Percentiles rank a stretch among this genome's conserved stretches.
Evolutionary conservation across 495 filamentous ascomycete genomes (phyloP).

Genomic region (Neurospora sp.): DNA sequence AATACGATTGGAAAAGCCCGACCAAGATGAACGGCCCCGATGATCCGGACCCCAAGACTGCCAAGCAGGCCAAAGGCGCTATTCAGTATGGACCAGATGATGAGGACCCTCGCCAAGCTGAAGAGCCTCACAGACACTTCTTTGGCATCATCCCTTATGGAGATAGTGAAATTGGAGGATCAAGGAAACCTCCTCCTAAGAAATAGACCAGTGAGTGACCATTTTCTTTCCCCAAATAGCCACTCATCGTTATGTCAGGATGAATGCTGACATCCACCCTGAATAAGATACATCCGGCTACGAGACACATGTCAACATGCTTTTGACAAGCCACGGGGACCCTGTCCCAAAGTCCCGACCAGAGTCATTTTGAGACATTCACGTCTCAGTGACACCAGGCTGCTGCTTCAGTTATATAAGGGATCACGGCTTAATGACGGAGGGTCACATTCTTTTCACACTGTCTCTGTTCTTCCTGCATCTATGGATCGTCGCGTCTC

Average conservation of each 20-base stretch:
- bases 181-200: background rate
- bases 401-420: background rate
- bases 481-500: background rate
- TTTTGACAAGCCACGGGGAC: background rate
- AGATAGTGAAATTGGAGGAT: background rate
- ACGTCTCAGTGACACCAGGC: background rate
- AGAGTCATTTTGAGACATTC: background rate
- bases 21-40: background rate
- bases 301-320: background rate
- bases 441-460: background rate
- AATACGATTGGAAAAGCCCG: background rate
- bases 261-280: background rate
- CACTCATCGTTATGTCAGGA: background rate
- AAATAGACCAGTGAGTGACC: background rate
- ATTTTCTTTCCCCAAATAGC: background rate
- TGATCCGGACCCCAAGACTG: background rate
- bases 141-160: background rate
- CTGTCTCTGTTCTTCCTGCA: background rate
- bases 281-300: background rate
- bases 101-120: background rate
- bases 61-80: background rate
- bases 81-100: background rate
- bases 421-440: background rate
- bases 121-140: background rate
- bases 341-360: background rate